These are phyloP conservation scores for Globisporangium nunn DNA, from an alignment of 352 stramenopile species.

Conservation along the genomic window DNA sequence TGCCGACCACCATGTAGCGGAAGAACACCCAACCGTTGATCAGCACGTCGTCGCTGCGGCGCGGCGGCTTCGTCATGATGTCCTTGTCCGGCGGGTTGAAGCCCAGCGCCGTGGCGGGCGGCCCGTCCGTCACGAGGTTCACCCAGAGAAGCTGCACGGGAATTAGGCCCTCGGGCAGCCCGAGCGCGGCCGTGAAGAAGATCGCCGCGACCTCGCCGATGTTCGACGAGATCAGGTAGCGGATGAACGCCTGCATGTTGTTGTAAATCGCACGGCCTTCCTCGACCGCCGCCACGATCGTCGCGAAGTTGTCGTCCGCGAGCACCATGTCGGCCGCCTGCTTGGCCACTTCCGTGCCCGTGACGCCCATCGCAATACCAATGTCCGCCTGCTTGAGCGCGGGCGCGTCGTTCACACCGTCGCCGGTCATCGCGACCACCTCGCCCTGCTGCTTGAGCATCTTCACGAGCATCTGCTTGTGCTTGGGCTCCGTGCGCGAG, in stretches of 20 bases:
- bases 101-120: conserved; percentile 95
- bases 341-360: conserved; percentile 97
- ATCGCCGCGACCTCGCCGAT: conserved; percentile 99
- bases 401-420: conserved; percentile 98
- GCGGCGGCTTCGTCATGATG: conserved; percentile 95
- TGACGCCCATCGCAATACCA: conserved; percentile 97
- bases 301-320: conserved; percentile 98
- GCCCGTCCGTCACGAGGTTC: conserved; percentile 99
- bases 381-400: conserved; percentile 98
- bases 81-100: conserved; percentile 98
- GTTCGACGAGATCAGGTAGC: conserved; percentile 98
- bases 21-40: conserved; percentile 98
- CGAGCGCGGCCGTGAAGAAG: conserved; percentile 95
- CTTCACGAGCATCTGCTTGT: conserved; percentile 96
- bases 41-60: conserved; percentile 94
- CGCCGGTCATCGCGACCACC: conserved; percentile 96
- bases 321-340: conserved; percentile 98
- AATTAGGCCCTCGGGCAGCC: conserved; percentile 96
- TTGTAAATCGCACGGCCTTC: conserved; percentile 88
- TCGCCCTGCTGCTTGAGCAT: conserved; percentile 94
- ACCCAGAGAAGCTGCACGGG: conserved; percentile 99
- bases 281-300: conserved; percentile 92
- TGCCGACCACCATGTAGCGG: conserved; percentile 95
- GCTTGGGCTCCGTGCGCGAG: conserved; percentile 95
- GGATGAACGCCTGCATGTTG: conserved; percentile 99